Evolutionary conservation across 495 filamentous ascomycete species (phyloP).

Genomic region (Chaetomium cochliodes): DNA sequence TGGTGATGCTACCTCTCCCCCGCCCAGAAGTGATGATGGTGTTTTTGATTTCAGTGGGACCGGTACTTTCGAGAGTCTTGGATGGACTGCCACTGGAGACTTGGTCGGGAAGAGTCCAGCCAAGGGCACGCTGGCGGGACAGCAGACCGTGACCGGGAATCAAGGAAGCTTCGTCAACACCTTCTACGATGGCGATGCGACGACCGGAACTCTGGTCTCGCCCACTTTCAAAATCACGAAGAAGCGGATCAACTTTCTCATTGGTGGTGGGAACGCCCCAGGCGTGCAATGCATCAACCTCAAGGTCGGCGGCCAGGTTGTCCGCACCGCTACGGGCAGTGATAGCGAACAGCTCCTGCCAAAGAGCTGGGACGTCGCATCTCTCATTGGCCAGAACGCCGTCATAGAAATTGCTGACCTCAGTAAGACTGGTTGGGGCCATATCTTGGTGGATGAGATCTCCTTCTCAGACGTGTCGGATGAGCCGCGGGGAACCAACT

Average conservation of each 20-base stretch:
- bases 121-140: background rate
- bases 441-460: constrained; percentile 10
- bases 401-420: background rate
- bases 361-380: constrained; percentile 4
- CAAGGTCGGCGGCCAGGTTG: constrained; percentile 6
- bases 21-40: background rate
- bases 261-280: constrained; percentile 4
- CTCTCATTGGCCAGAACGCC: constrained; percentile 3
- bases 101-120: constrained; percentile 6
- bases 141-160: background rate
- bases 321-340: constrained; percentile 8
- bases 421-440: constrained; percentile 4
- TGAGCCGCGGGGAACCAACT: constrained; percentile 9
- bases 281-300: constrained; percentile 6
- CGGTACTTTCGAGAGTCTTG: constrained; percentile 2
- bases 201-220: constrained; percentile 1
- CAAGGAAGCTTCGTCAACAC: constrained; percentile 7
- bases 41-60: background rate
- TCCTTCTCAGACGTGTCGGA: background rate
- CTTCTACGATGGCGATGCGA: constrained; percentile 8
- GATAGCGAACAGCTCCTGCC: constrained; percentile 4
- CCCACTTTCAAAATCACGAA: background rate
- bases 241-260: constrained; percentile 7
- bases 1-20: background rate
- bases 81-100: constrained; percentile 7